These are phyloP conservation scores for Paramecium biaurelia DNA, from an alignment of 73 alveolate species.

Conservation along the genomic window DNA sequence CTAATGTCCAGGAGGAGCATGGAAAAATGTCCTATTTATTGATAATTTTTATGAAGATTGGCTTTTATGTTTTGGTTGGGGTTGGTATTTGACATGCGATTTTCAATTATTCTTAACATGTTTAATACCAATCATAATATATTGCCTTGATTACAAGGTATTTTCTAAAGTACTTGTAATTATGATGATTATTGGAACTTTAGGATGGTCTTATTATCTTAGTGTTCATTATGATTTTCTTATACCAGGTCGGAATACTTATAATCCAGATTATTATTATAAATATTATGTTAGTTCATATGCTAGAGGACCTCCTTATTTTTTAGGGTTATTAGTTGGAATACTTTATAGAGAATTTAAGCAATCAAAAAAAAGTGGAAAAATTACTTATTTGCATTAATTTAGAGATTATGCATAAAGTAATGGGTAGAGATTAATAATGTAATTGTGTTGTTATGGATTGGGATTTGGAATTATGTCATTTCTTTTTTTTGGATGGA, in stretches of 20 bases:
- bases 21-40: conserved; percentile 18
- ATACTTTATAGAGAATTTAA: conserved; percentile 47
- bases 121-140: conserved; percentile 6
- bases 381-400: not conserved
- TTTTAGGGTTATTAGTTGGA: conserved; percentile 44
- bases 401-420: not conserved
- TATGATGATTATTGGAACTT: not conserved
- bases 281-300: conserved; percentile 49
- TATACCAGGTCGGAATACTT: not conserved
- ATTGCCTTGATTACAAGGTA: conserved; percentile 9
- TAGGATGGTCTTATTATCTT: not conserved
- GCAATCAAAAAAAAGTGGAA: not conserved
- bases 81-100: conserved; percentile 59
- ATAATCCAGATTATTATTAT: not conserved
- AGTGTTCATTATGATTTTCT: conserved; percentile 7
- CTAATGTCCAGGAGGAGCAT: not conserved
- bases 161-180: not conserved
- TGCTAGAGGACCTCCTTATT: conserved; percentile 59
- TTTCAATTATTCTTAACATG: conserved; percentile 34
- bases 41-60: conserved; percentile 44
- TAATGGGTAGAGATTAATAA: not conserved
- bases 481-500: not conserved
- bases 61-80: conserved; percentile 52
- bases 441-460: not conserved
- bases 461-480: not conserved